These are phyloP conservation scores for Suhomyces bribrorum DNA, from an alignment of 1,139 yeast genomes.

Conservation along the genomic window DNA sequence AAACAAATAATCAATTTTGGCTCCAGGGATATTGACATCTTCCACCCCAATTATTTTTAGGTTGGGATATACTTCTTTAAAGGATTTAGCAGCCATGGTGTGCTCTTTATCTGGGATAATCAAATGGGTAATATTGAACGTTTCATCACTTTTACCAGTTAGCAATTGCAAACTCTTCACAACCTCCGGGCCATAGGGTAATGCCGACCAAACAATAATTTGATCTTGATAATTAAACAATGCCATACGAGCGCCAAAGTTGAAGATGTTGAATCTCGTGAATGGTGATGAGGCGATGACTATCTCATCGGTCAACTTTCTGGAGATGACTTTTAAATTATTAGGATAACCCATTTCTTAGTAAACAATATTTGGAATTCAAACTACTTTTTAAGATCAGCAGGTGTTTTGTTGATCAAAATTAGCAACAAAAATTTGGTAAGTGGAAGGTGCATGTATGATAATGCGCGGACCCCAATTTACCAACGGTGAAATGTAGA, in stretches of 20 bases:
- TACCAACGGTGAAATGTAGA: no score
- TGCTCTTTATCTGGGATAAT: slow-evolving; percentile 58
- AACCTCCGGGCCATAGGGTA: slow-evolving; percentile 56
- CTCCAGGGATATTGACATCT: slow-evolving; percentile 25
- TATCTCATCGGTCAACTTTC: slow-evolving; percentile 47
- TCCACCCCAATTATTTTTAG: slow-evolving; percentile 53
- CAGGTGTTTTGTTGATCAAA: no score
- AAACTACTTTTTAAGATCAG: no score
- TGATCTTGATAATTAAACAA: slow-evolving; percentile 41
- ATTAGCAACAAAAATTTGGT: no score
- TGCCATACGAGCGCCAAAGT: slow-evolving; percentile 66
- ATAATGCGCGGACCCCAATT: no score
- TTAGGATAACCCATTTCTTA: slow-evolving; percentile 41
- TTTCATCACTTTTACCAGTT: slow-evolving; percentile 25
- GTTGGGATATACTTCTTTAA: slow-evolving; percentile 50
- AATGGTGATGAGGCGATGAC: slow-evolving; percentile 54
- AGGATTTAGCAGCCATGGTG: slow-evolving; percentile 56
- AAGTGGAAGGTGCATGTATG: no score
- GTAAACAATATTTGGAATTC: no score
- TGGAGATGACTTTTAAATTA: slow-evolving; percentile 40
- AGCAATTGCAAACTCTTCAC: slow-evolving; percentile 40
- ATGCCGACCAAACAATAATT: slow-evolving; percentile 60
- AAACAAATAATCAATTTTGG: slow-evolving; percentile 36
- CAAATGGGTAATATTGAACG: slow-evolving; percentile 41
- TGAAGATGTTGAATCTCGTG: slow-evolving; percentile 38